Percentiles rank a stretch among this genome's conserved stretches.
phyloP scores from a whole-genome alignment of 2,329 filamentous ascomycete genomes.

The Phialocephala subalpina region DNA sequence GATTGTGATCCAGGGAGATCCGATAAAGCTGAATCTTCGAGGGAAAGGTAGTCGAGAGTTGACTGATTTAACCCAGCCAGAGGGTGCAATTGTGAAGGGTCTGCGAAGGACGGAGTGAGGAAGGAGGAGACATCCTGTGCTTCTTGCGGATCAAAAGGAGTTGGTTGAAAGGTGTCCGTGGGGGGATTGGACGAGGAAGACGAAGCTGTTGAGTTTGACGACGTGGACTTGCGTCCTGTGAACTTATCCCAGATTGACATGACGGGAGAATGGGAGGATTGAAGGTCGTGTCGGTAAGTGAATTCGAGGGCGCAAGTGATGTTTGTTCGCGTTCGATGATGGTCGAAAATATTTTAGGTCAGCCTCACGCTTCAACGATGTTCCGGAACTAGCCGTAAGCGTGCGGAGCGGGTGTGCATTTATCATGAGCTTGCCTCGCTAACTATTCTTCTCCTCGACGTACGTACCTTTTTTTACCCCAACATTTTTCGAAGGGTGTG shows the following conservation, averaged over 20 bases:
- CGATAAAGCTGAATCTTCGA: slow-evolving; percentile 90
- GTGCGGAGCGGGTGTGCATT: too few relatives aligned
- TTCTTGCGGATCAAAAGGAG: slow-evolving; percentile 74
- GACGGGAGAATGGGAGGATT: slow-evolving; percentile 22
- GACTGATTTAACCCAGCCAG: slow-evolving; percentile 93
- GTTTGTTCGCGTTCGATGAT: slow-evolving; percentile 15
- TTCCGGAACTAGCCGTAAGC: too few relatives aligned
- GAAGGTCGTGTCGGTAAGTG: slow-evolving; percentile 4
- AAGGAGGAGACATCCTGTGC: slow-evolving; percentile 88
- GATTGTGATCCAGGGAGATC: slow-evolving; percentile 87
- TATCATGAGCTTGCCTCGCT: too few relatives aligned
- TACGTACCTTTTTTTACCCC: too few relatives aligned
- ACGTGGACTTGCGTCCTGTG: slow-evolving; percentile 46
- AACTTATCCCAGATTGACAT: slow-evolving; percentile 50
- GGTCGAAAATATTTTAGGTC: slow-evolving; percentile 10
- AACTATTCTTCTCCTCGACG: too few relatives aligned
- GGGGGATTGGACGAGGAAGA: slow-evolving; percentile 31
- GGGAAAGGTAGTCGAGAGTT: slow-evolving; percentile 90
- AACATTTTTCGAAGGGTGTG: too few relatives aligned
- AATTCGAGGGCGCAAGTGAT: neutral
- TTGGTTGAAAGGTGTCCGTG: slow-evolving; percentile 56
- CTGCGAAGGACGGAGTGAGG: slow-evolving; percentile 80
- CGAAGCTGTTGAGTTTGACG: slow-evolving; percentile 37
- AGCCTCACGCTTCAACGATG: too few relatives aligned
- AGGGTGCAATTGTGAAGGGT: slow-evolving; percentile 89